Evolutionary conservation across 805 yeast species (phyloP).

Genomic region (Metschnikowia lochheadii): DNA sequence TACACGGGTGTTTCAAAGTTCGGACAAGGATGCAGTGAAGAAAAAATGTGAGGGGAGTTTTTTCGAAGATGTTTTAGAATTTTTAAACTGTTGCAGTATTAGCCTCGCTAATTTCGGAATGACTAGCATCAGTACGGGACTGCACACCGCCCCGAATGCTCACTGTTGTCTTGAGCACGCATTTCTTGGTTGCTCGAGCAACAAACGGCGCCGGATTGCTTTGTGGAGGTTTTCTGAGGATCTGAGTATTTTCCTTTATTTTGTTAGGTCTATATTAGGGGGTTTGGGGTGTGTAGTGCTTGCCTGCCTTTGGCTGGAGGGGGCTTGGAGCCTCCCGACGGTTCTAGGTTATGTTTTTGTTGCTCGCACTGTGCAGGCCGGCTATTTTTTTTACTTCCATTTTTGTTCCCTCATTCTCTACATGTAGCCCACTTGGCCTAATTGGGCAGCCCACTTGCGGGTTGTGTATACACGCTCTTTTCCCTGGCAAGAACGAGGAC

Average conservation of each 20-base stretch:
- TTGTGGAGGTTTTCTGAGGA: not conserved
- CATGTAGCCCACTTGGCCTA: conserved; percentile 11
- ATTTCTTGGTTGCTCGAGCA: conserved; percentile 11
- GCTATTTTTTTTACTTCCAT: conserved; percentile 7
- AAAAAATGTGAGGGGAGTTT: conserved; percentile 24
- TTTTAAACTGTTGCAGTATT: conserved; percentile 9
- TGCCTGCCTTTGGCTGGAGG: not conserved
- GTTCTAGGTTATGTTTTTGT: conserved; percentile 1
- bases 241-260: not conserved
- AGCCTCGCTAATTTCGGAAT: conserved; percentile 15
- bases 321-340: not conserved
- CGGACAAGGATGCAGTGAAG: conserved; percentile 38
- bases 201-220: not conserved
- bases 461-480: not conserved
- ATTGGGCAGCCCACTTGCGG: conserved; percentile 5
- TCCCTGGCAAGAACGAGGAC: not conserved
- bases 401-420: conserved; percentile 6
- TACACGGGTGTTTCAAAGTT: conserved; percentile 34
- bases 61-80: conserved; percentile 20
- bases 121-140: conserved; percentile 12
- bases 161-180: conserved; percentile 9
- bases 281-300: no score
- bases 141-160: conserved; percentile 10
- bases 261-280: no score
- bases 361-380: conserved; percentile 10